Evolutionary conservation across 257 asterid genomes (phyloP), one percentile per base, ranked within the genome.

Genomic region (Solanum corneliomulleri): DNA sequence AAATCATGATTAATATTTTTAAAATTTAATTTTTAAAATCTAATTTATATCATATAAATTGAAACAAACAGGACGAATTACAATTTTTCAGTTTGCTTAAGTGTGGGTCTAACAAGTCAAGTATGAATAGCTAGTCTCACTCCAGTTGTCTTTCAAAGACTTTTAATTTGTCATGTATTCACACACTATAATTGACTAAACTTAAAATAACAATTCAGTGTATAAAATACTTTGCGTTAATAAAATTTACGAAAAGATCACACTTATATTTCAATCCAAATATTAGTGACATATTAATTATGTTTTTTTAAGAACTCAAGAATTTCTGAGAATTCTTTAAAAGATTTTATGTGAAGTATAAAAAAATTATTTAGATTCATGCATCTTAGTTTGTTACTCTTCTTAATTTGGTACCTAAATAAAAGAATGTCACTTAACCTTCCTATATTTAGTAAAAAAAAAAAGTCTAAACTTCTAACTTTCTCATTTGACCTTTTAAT

Each of bases 51-150:
- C 1, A 11, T 23, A 62, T 62, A 23, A 62, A 62, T 62, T 56
- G n/a, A 16, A 3, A 3, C n/a, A n/a, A n/a, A n/a, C n/a, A n/a
- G n/a, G 3, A 56, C 25, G 25, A 1, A 0, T 56, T 56, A 56
- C 0, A 56, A 56, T 56, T 56, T 18, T 2, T 0, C 25, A 56
- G 2, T n/a, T 56, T 20, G 25, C 5, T n/a, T 2, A 77, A 66
- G 35, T 27, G 37, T 66, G 13, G 27, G 74, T 68, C 74, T 68
- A 27, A 13, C 69, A 64, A 64, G 33, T 64, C 74, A 68, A 68
- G 16, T 68, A 13, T 13, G 74, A 25, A 66, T 27, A 66, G 18
- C 33, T 12, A 25, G 37, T 6, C 20, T 6, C 20, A 66, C 20
- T 66, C 74, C 37, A 27, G 39, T 68, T 14, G 75, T 68, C 75